phyloP scores from a whole-genome alignment of 2,329 filamentous ascomycete genomes.

The Mycosphaerella sp. region DNA sequence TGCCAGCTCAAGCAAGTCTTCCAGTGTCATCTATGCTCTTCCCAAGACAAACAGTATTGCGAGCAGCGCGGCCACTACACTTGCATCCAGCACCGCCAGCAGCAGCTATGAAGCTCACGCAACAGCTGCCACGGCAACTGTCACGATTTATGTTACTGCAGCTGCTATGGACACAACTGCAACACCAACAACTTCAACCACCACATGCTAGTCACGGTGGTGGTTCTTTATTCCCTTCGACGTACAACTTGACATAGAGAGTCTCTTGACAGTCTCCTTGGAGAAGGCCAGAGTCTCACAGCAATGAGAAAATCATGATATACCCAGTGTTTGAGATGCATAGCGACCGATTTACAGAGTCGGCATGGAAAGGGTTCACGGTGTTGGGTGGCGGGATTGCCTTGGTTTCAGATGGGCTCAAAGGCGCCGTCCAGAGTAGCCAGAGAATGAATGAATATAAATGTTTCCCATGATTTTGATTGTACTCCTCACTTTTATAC shows the following conservation, averaged over 20 bases:
- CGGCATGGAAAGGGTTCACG: not conserved
- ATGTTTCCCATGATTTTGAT: not conserved
- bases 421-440: not conserved
- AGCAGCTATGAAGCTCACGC: not conserved
- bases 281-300: conserved; percentile 2
- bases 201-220: conserved; percentile 1
- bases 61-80: not conserved
- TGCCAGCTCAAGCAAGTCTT: not conserved
- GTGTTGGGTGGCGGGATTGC: conserved; percentile 2
- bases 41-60: not conserved
- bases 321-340: conserved; percentile 2
- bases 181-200: not conserved
- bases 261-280: conserved; percentile 3
- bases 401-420: not conserved
- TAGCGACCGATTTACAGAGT: not conserved
- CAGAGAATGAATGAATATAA: conserved; percentile 2
- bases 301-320: conserved; percentile 6
- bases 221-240: not conserved
- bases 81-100: not conserved
- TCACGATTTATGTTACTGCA: conserved; percentile 1
- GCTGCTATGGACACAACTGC: not conserved
- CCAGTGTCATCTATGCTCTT: not conserved
- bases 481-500: not conserved
- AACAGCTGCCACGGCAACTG: not conserved
- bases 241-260: conserved; percentile 7